These are phyloP conservation scores for Boletus rubroflammeus DNA, from an alignment of 768 basidiomycete species.

Conservation along the genomic window DNA sequence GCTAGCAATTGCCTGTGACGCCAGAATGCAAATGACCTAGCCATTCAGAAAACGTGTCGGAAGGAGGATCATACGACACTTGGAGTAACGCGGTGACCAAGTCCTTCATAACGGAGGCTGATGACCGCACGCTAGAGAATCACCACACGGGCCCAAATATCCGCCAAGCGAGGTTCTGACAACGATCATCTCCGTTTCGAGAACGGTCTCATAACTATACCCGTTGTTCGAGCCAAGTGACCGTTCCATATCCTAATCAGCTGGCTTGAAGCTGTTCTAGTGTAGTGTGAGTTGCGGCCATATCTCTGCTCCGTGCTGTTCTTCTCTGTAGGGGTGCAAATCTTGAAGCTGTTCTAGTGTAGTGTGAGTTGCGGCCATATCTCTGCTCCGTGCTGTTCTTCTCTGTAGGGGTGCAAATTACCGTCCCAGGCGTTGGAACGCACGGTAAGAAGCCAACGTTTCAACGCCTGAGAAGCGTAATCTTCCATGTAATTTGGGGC, in stretches of 20 bases:
- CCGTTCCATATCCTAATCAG: conserved; percentile 1
- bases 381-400: neutral
- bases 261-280: neutral
- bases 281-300: neutral
- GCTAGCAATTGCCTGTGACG: neutral
- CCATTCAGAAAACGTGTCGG: neutral
- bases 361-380: neutral
- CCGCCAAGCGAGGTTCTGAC: neutral
- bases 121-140: neutral
- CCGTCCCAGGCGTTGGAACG: neutral
- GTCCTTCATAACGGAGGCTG: neutral
- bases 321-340: neutral
- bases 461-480: too few relatives aligned
- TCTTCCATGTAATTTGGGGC: too few relatives aligned
- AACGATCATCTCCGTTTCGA: conserved; percentile 8
- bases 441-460: neutral
- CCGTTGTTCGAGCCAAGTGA: neutral
- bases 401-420: neutral
- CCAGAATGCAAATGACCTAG: too few relatives aligned
- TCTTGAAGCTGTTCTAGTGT: neutral
- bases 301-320: neutral
- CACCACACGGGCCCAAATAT: neutral
- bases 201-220: neutral
- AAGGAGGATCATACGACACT: neutral
- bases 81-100: neutral